Conservation (phyloP, 768 basidiomycete genomes). For the Tylopilus subfusipes region DNA sequence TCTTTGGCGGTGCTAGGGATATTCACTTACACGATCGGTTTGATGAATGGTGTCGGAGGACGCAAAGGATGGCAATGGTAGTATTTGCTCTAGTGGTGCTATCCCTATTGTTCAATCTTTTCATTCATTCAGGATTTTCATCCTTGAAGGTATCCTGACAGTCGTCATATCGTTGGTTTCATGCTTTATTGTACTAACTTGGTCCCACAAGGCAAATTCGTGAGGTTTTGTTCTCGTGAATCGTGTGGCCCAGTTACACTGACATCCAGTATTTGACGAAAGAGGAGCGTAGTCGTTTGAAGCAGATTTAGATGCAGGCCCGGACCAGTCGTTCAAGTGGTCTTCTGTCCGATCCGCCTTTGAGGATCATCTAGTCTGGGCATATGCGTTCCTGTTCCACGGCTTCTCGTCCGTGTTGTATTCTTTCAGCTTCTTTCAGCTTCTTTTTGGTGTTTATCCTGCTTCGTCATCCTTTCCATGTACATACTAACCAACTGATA, state of each 20-base stretch:
- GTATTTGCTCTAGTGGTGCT: neutral
- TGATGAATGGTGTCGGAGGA: constrained; percentile 61
- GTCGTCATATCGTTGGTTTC: constrained; percentile 43
- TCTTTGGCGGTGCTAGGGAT: constrained; percentile 62
- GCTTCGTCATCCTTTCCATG: neutral
- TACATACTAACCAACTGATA: constrained; percentile 17
- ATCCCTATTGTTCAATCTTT: neutral
- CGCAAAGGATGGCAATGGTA: constrained; percentile 60
- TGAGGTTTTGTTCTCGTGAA: constrained; percentile 25
- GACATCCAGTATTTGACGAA: constrained; percentile 44
- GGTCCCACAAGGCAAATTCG: constrained; percentile 56
- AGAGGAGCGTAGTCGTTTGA: constrained; percentile 46
- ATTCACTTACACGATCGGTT: constrained; percentile 54
- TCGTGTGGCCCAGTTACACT: neutral
- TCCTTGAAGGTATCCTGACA: constrained; percentile 54
- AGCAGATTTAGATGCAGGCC: constrained; percentile 52
- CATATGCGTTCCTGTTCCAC: constrained; percentile 58
- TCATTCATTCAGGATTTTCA: constrained; percentile 47
- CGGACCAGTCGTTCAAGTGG: constrained; percentile 56
- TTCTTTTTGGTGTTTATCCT: constrained; percentile 46
- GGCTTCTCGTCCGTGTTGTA: constrained; percentile 59
- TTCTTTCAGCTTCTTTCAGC: constrained; percentile 53
- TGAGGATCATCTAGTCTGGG: constrained; percentile 57
- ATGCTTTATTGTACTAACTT: constrained; percentile 56
- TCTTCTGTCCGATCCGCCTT: constrained; percentile 52